Evolutionary conservation across 192 early-diverging fungal species (phyloP).

Genomic region (Coemansia sp.): DNA sequence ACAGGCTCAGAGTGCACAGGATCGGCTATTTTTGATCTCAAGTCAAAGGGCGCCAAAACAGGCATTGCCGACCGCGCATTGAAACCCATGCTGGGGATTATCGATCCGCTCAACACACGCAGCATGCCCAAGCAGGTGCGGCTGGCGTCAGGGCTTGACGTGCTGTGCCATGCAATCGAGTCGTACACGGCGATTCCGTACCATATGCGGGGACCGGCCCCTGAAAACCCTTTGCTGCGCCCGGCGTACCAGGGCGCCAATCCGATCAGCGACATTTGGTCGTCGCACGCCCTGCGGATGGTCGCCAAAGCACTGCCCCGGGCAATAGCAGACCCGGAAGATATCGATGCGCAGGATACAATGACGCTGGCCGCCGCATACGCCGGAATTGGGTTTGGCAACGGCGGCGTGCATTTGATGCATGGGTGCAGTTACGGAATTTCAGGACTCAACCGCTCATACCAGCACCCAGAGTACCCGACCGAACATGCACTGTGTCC

Average conservation of each 20-base stretch:
- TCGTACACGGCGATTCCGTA: slow-evolving; percentile 91
- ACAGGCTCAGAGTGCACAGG: slow-evolving; percentile 91
- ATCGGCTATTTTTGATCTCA: slow-evolving; percentile 91
- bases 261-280: slow-evolving; percentile 92
- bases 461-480: slow-evolving; percentile 79
- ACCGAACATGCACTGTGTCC: slow-evolving; percentile 73
- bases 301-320: slow-evolving; percentile 75
- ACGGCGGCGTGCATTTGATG: slow-evolving; percentile 88
- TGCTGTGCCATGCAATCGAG: slow-evolving; percentile 88
- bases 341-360: slow-evolving; percentile 69
- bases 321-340: slow-evolving; percentile 67
- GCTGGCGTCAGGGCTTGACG: slow-evolving; percentile 82
- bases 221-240: slow-evolving; percentile 75
- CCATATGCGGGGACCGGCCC: slow-evolving; percentile 71
- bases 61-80: slow-evolving; percentile 84
- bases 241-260: slow-evolving; percentile 93
- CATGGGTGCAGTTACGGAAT: slow-evolving; percentile 85
- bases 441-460: slow-evolving; percentile 77
- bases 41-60: slow-evolving; percentile 79
- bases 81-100: slow-evolving; percentile 81
- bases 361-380: slow-evolving; percentile 90
- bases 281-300: slow-evolving; percentile 73
- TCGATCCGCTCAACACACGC: slow-evolving; percentile 85
- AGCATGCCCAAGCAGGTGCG: slow-evolving; percentile 86
- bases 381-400: slow-evolving; percentile 87